Conservation (phyloP, 140 eudicot species). For the Ambrosia hybrid region DNA sequence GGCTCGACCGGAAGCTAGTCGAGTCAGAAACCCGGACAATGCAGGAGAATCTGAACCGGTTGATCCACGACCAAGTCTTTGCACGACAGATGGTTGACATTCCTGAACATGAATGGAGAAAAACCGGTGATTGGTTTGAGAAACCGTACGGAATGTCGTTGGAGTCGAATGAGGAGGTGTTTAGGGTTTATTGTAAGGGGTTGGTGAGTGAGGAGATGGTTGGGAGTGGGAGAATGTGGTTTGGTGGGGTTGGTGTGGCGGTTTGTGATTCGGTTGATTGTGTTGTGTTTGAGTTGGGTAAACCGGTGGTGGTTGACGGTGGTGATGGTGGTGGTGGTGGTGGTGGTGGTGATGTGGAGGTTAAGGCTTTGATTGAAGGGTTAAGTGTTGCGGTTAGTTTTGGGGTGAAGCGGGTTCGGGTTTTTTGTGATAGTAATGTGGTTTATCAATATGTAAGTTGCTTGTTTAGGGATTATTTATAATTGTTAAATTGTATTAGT, state of each 20-base stretch:
- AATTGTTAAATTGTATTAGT: neutral
- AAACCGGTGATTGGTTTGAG: constrained; percentile 31
- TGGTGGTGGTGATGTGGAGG: neutral
- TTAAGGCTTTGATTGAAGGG: constrained; percentile 58
- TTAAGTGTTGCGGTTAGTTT: constrained; percentile 45
- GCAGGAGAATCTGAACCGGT: constrained; percentile 43
- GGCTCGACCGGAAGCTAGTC: constrained; percentile 30
- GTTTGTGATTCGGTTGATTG: constrained; percentile 46
- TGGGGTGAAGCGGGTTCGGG: constrained; percentile 46
- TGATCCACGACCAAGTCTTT: constrained; percentile 53
- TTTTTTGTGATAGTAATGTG: constrained; percentile 32
- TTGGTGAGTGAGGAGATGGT: constrained; percentile 35
- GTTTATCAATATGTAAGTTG: constrained; percentile 41
- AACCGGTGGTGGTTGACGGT: constrained; percentile 30
- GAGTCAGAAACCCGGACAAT: constrained; percentile 24
- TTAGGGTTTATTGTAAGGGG: constrained; percentile 62
- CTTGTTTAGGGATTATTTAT: too few relatives aligned
- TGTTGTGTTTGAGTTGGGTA: constrained; percentile 44
- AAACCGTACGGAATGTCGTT: constrained; percentile 43
- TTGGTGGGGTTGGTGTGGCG: constrained; percentile 62
- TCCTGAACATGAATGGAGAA: constrained; percentile 51
- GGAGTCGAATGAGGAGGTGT: constrained; percentile 26
- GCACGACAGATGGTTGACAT: constrained; percentile 38
- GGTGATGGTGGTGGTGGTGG: constrained; percentile 35
- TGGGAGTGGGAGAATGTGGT: constrained; percentile 11